Percentiles rank a stretch among this genome's conserved stretches.
phyloP scores from a whole-genome alignment of 2,329 filamentous ascomycete species.

The Aureobasidium sp. region DNA sequence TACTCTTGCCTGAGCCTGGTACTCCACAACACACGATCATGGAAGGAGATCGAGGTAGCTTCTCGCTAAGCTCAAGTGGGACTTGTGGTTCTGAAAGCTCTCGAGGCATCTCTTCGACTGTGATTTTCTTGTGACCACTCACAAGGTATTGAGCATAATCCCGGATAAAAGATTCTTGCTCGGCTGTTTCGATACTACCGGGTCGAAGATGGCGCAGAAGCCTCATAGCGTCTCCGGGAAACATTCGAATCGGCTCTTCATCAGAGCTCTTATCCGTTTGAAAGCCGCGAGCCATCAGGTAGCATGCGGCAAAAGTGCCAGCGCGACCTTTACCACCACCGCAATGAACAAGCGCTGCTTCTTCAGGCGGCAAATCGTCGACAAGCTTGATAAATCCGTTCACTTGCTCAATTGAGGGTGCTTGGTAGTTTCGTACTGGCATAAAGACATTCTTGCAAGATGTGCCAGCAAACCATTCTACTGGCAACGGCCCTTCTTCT shows the following conservation, averaged over 20 bases:
- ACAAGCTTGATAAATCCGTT: conserved; percentile 5
- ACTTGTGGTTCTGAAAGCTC: background rate
- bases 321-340: conserved; percentile 19
- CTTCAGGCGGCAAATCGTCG: background rate
- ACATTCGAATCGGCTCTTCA: background rate
- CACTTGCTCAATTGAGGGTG: conserved; percentile 15
- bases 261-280: background rate
- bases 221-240: conserved; percentile 9
- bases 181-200: conserved; percentile 17
- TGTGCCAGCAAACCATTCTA: conserved; percentile 13
- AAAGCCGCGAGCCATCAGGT: conserved; percentile 15
- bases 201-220: conserved; percentile 17
- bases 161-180: conserved; percentile 15
- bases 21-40: conserved; percentile 15
- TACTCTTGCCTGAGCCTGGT: conserved; percentile 18
- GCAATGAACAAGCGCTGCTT: conserved; percentile 17
- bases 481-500: conserved; percentile 14
- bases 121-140: background rate
- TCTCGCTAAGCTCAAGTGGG: background rate
- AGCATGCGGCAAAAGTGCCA: conserved; percentile 17
- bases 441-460: conserved; percentile 14
- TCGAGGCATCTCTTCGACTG: too few species aligned
- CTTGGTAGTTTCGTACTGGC: conserved; percentile 15
- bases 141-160: conserved; percentile 9
- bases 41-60: background rate